Percentiles rank a stretch among this genome's conserved stretches.
Conservation (phyloP, 2,329 filamentous ascomycete genomes). For the Tolypocladium album region DNA sequence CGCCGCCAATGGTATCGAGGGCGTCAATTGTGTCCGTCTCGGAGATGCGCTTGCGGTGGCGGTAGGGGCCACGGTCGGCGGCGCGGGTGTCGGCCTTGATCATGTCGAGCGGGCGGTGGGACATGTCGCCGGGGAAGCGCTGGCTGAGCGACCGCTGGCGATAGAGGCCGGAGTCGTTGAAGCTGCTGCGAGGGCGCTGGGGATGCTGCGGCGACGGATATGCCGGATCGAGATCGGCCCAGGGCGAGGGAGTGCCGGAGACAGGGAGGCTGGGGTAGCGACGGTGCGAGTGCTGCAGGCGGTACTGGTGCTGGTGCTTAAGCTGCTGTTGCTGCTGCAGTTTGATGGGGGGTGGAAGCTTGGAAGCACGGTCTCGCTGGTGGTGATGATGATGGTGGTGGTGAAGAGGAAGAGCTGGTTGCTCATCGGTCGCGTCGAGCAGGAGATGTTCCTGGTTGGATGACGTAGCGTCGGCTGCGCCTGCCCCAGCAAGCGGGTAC, state of each 20-base stretch:
- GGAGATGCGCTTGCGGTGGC: slow-evolving; percentile 54
- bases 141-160: slow-evolving; percentile 10
- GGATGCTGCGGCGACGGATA: neutral
- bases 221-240: neutral
- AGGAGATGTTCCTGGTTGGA: neutral
- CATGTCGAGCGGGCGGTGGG: slow-evolving; percentile 55
- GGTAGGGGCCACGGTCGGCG: slow-evolving; percentile 58
- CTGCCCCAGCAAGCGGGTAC: slow-evolving; percentile 15
- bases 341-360: neutral
- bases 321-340: neutral
- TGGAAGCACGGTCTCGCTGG: neutral
- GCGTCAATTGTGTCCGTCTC: slow-evolving; percentile 71
- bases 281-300: neutral
- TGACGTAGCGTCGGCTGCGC: slow-evolving; percentile 6
- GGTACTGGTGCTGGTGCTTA: neutral
- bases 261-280: neutral
- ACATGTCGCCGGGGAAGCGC: slow-evolving; percentile 54
- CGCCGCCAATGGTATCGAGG: slow-evolving; percentile 57
- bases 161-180: slow-evolving; percentile 6
- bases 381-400: neutral
- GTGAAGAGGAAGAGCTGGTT: neutral
- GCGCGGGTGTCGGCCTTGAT: slow-evolving; percentile 51
- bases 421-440: neutral
- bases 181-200: neutral
- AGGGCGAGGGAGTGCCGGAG: neutral